Evolutionary conservation across 1,139 yeast genomes (phyloP).

Genomic region (Hansenula sp.): DNA sequence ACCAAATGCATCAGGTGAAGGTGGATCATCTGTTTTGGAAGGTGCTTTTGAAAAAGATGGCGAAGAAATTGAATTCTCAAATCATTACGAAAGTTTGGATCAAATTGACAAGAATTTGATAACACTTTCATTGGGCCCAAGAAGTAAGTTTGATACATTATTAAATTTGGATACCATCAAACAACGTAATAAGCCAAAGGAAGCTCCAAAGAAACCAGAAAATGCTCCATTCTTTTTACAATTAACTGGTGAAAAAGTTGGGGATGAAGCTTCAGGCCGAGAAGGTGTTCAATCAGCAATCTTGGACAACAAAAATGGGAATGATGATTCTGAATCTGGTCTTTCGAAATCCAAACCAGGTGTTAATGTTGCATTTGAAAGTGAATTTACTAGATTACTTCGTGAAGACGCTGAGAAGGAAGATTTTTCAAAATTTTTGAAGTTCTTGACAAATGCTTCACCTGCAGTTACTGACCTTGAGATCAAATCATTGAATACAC

Average conservation of each 20-base stretch:
- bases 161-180: conserved; percentile 80
- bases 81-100: conserved; percentile 50
- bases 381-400: conserved; percentile 65
- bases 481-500: conserved; percentile 69
- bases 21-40: conserved; percentile 69
- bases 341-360: conserved; percentile 23
- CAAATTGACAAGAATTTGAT: conserved; percentile 62
- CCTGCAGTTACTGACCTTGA: conserved; percentile 85
- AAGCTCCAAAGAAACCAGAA: conserved; percentile 83
- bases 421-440: conserved; percentile 49
- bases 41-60: conserved; percentile 61
- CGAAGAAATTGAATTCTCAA: conserved; percentile 23
- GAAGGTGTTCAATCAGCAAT: conserved; percentile 34
- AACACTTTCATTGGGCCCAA: conserved; percentile 74
- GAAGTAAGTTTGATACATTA: conserved; percentile 73
- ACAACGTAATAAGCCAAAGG: conserved; percentile 84
- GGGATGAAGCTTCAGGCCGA: conserved; percentile 64
- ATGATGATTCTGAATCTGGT: conserved; percentile 20
- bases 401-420: conserved; percentile 41
- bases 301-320: conserved; percentile 4
- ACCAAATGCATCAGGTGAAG: conserved; percentile 84
- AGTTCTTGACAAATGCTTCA: conserved; percentile 54
- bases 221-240: conserved; percentile 79
- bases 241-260: conserved; percentile 58
- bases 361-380: conserved; percentile 49